Evolutionary conservation across 805 yeast species (phyloP).

Genomic region (Candida sakaeoensis): DNA sequence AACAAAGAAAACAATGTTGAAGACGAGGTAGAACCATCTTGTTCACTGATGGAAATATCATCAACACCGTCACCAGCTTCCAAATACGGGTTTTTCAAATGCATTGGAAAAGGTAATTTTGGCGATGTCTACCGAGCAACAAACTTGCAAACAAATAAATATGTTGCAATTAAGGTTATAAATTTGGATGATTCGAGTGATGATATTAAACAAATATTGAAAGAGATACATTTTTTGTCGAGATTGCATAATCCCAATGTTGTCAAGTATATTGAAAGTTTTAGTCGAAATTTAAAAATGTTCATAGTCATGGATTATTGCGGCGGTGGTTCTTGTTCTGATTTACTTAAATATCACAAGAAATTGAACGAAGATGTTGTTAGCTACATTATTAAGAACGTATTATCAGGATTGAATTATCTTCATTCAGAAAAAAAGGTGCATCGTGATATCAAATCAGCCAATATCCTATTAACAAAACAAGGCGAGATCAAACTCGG

Average conservation of each 20-base stretch:
- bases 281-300: conserved; percentile 61
- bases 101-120: conserved; percentile 81
- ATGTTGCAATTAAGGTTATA: conserved; percentile 84
- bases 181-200: conserved; percentile 78
- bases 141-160: conserved; percentile 21
- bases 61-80: conserved; percentile 5
- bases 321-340: conserved; percentile 90
- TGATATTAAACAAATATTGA: conserved; percentile 64
- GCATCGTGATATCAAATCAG: conserved; percentile 89
- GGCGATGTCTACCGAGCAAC: conserved; percentile 78
- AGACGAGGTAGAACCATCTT: background rate
- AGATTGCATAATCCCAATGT: conserved; percentile 63
- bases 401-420: conserved; percentile 68
- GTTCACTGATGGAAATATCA: conserved; percentile 1
- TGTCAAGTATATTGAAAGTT: conserved; percentile 60
- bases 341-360: conserved; percentile 56
- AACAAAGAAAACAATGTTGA: conserved; percentile 1
- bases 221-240: conserved; percentile 75
- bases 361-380: conserved; percentile 56
- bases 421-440: conserved; percentile 72
- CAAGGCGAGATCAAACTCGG: conserved; percentile 75
- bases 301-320: conserved; percentile 95
- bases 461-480: conserved; percentile 74
- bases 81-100: conserved; percentile 35
- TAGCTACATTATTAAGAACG: conserved; percentile 59